Base-by-base conservation (phyloP, 306 rosid species). In the Senna tora region DNA sequence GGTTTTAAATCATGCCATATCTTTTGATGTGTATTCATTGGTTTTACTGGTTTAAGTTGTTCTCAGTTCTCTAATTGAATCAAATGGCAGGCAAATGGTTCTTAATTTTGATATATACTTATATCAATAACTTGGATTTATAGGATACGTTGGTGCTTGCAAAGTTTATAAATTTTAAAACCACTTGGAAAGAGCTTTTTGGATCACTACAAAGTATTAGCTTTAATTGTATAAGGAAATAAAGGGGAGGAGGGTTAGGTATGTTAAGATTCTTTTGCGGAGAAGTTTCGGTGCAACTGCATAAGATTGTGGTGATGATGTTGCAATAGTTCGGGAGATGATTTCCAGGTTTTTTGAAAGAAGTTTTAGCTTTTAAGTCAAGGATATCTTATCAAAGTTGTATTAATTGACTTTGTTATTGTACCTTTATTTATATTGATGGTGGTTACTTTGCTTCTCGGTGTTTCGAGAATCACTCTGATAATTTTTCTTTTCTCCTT, bases 281-380 rank as follows among this genome's bases (percentile, higher is more conserved):
- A 56, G 13, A 22, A 11, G 4, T 71, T 56, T 21, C 28, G n/a
- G 56, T 20, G 12, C 51, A 16, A 61, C 2, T 47, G 53, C 53
- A 39, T 9, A 4, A 20, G 16, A 19, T 30, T 59, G 63, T 28
- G 25, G 45, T n/a, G 21, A 32, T 19, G 46, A 50, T 49, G 16
- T 67, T 67, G 16, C 34, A 32, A 33, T 30, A 5, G 20, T 4
- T 16, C 25, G 20, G 72, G n/a, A 67, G n/a, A 21, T 42, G 20
- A 41, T 64, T 42, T 64, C 53, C 10, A 33, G 50, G 32, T 20
- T 30, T 16, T 32, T 60, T 19, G 60, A 51, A 59, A 47, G 59
- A 61, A 25, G 43, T 63, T 36, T 36, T 4, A 36, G 52, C 62
- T 49, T 36, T 73, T 62, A 16, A 63, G 38, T 64, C 16, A 8